Evolutionary conservation across 2,329 filamentous ascomycete species (phyloP).

Genomic region (Calonectria leucothoes): DNA sequence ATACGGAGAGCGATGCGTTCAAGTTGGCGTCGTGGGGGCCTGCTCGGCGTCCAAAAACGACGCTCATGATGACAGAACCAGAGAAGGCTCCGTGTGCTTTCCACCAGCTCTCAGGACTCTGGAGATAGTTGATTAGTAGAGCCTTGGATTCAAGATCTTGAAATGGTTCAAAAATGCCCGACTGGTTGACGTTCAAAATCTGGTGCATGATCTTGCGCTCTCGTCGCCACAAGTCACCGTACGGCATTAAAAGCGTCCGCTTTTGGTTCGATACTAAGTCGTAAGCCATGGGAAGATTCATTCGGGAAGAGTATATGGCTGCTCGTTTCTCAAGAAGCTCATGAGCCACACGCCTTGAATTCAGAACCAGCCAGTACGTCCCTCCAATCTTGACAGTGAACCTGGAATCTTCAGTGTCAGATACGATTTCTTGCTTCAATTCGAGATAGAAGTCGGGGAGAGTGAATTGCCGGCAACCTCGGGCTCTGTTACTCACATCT

Average conservation of each 20-base stretch:
- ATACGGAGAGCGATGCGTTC: background rate
- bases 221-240: background rate
- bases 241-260: constrained; percentile 5
- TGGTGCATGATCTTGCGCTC: constrained; percentile 15
- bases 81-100: constrained; percentile 10
- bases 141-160: constrained; percentile 25
- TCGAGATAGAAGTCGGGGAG: background rate
- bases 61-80: constrained; percentile 22
- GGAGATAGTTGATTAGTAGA: constrained; percentile 12
- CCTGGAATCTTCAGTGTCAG: background rate
- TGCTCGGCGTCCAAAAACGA: constrained; percentile 18
- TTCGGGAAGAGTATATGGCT: background rate
- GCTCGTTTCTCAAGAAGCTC: constrained; percentile 9
- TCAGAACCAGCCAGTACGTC: constrained; percentile 3
- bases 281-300: constrained; percentile 3
- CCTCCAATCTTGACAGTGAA: constrained; percentile 6
- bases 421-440: background rate
- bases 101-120: constrained; percentile 8
- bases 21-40: constrained; percentile 6
- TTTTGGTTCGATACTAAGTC: background rate
- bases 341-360: background rate
- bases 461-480: background rate
- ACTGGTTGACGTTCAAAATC: background rate
- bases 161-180: background rate
- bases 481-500: background rate